These are phyloP conservation scores for Lizonia empirigonia DNA, from an alignment of 2,329 filamentous ascomycete species.

Conservation along the genomic window DNA sequence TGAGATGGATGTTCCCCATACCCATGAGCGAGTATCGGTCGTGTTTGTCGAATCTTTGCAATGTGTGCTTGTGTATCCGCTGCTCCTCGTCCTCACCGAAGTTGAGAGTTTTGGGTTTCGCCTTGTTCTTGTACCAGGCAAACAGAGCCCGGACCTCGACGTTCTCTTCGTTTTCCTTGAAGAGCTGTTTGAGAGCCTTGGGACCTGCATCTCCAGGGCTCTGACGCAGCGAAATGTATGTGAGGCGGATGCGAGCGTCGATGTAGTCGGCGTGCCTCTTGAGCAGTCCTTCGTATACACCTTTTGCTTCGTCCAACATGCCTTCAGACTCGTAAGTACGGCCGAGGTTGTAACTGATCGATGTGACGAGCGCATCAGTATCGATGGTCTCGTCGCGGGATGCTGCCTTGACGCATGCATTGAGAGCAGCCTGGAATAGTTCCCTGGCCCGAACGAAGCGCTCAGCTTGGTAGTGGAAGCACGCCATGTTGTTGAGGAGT, in stretches of 20 bases:
- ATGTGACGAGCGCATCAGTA: constrained; percentile 89
- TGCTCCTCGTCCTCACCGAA: constrained; percentile 89
- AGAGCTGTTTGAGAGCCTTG: constrained; percentile 82
- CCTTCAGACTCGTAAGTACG: constrained; percentile 89
- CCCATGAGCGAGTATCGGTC: constrained; percentile 95
- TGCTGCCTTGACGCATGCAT: constrained; percentile 81
- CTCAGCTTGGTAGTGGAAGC: constrained; percentile 89
- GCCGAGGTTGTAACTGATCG: constrained; percentile 95
- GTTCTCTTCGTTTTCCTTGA: constrained; percentile 81
- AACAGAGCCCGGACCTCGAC: constrained; percentile 91
- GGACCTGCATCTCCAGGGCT: constrained; percentile 85
- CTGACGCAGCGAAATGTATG: constrained; percentile 84
- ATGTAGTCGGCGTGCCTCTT: constrained; percentile 89
- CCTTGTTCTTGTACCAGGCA: constrained; percentile 92
- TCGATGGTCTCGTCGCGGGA: constrained; percentile 78
- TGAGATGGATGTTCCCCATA: constrained; percentile 94
- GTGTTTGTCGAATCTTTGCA: constrained; percentile 90
- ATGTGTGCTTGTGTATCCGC: constrained; percentile 92
- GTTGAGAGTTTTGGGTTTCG: constrained; percentile 80
- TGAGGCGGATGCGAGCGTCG: constrained; percentile 84
- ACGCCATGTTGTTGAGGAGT: constrained; percentile 95
- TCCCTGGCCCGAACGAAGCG: constrained; percentile 80
- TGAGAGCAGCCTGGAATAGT: constrained; percentile 89
- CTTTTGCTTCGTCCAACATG: constrained; percentile 79
- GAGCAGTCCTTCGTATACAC: constrained; percentile 85